A percentile compares a stretch with the other conserved stretches of the same genome.
Conservation (phyloP, 331 rosid species). For the Cucumis variabilis region DNA sequence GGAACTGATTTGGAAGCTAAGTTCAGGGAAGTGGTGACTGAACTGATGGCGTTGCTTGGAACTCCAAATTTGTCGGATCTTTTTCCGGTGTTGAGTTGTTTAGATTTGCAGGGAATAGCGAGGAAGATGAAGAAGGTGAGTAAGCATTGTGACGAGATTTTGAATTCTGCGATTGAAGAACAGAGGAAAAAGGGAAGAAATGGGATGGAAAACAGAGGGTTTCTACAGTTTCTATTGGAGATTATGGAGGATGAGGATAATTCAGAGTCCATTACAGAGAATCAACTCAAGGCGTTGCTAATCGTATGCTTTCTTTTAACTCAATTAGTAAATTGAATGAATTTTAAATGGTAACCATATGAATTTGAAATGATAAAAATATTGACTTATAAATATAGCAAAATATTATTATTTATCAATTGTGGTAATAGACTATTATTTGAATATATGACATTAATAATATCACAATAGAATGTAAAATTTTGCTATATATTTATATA, state of each 20-base stretch:
- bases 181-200: conserved; percentile 16
- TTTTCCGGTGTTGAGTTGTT: conserved; percentile 33
- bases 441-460: too few relatives aligned
- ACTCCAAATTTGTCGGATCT: conserved; percentile 43
- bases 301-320: conserved; percentile 26
- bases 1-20: conserved; percentile 15
- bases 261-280: conserved; percentile 34
- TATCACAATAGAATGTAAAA: too few relatives aligned
- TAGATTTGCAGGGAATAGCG: conserved; percentile 50
- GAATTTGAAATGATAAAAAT: too few relatives aligned
- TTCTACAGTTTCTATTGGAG: conserved; percentile 41
- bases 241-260: background rate
- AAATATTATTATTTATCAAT: too few relatives aligned
- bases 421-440: too few relatives aligned
- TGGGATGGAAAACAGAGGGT: conserved; percentile 12
- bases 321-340: too few relatives aligned
- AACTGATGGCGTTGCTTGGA: conserved; percentile 30
- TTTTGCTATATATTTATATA: too few relatives aligned
- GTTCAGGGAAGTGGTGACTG: conserved; percentile 31
- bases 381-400: too few relatives aligned
- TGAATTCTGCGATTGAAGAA: conserved; percentile 32
- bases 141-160: conserved; percentile 25
- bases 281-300: conserved; percentile 47
- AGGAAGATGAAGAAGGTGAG: conserved; percentile 30
- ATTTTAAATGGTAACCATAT: too few relatives aligned